Evolutionary conservation across 345 rosid species (phyloP).

Genomic region (Populus alba): DNA sequence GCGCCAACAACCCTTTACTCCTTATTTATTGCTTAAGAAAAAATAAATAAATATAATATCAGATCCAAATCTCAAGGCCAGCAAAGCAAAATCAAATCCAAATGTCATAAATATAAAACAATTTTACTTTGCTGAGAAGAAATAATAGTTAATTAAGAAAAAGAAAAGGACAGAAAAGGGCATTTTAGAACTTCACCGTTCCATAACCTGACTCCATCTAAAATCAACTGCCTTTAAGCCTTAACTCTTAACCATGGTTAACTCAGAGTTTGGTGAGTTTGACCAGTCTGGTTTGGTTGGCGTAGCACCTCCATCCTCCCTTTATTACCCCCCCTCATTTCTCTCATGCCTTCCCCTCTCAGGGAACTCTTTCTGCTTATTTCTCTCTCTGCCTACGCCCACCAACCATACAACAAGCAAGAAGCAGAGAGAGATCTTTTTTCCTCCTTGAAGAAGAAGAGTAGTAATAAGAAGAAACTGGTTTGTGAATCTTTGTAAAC

Average conservation of each 20-base stretch:
- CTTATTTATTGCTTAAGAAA: background rate
- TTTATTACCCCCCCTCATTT: background rate
- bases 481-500: background rate
- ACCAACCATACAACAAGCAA: background rate
- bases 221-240: background rate
- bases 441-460: background rate
- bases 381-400: background rate
- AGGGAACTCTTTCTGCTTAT: background rate
- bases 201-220: background rate
- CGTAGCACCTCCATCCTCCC: background rate
- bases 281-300: slow-evolving; percentile 34
- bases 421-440: background rate
- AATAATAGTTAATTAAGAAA: too few relatives aligned
- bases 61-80: background rate
- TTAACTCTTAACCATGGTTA: slow-evolving; percentile 33
- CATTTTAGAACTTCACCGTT: background rate
- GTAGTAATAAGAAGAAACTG: background rate
- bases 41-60: too few relatives aligned
- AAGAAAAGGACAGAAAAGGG: background rate
- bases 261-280: slow-evolving; percentile 18
- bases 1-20: background rate
- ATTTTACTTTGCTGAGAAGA: too few relatives aligned
- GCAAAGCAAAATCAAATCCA: too few relatives aligned
- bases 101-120: too few relatives aligned
- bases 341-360: background rate